Percentiles rank a stretch among this genome's conserved stretches.
Conservation (phyloP, 2,329 filamentous ascomycete genomes). For the Aspergillus vadensis region DNA sequence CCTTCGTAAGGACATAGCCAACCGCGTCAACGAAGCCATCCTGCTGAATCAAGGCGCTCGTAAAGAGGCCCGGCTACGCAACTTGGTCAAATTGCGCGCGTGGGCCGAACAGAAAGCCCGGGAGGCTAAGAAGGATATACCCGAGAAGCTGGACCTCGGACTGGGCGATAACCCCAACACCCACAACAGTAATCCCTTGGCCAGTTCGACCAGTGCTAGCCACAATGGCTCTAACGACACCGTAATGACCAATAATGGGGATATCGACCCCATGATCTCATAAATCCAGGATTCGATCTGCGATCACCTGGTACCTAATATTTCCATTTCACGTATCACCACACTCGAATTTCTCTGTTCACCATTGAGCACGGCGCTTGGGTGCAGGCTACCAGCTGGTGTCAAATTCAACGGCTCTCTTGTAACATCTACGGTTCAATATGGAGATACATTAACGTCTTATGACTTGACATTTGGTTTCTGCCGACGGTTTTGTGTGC, state of each 20-base stretch:
- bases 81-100: conserved; percentile 76
- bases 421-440: not conserved
- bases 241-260: conserved; percentile 45
- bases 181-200: conserved; percentile 28
- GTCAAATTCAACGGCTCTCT: not conserved
- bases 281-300: conserved; percentile 25
- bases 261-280: conserved; percentile 45
- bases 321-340: not conserved
- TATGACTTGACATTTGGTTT: too few species aligned
- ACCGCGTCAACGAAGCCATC: conserved; percentile 85
- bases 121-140: conserved; percentile 50
- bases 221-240: conserved; percentile 41
- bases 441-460: too few species aligned
- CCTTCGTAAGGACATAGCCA: conserved; percentile 80
- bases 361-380: conserved; percentile 3
- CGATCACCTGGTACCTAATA: not conserved
- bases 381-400: not conserved
- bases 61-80: conserved; percentile 78
- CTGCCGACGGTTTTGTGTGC: too few species aligned
- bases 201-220: conserved; percentile 20
- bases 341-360: conserved; percentile 1
- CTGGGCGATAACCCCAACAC: conserved; percentile 35
- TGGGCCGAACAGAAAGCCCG: conserved; percentile 73
- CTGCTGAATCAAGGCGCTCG: conserved; percentile 70
- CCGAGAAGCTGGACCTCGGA: conserved; percentile 48